These are phyloP conservation scores for Phytophthora lateralis DNA, from an alignment of 352 stramenopile genomes.

Conservation along the genomic window DNA sequence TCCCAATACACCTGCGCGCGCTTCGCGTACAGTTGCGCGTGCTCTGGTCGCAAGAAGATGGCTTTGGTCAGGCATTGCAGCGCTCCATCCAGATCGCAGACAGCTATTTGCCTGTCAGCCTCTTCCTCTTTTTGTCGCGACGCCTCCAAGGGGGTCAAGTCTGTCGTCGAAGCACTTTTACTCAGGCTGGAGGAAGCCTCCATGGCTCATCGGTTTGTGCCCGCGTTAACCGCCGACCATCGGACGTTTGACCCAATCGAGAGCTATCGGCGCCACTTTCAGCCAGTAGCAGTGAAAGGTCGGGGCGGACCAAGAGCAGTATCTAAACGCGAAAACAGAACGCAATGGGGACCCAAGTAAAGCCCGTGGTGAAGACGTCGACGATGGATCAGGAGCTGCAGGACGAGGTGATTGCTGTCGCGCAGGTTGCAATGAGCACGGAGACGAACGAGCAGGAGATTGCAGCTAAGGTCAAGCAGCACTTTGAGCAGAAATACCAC, in stretches of 20 bases:
- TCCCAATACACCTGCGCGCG: slow-evolving; percentile 74
- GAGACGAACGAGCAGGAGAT: slow-evolving; percentile 90
- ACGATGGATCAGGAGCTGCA: slow-evolving; percentile 89
- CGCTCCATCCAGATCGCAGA: slow-evolving; percentile 48
- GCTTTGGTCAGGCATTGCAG: slow-evolving; percentile 73
- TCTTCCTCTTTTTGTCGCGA: slow-evolving; percentile 54
- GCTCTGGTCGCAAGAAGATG: slow-evolving; percentile 70
- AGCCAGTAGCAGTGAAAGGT: slow-evolving; percentile 18
- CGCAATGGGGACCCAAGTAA: slow-evolving; percentile 64
- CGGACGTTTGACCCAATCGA: slow-evolving; percentile 12
- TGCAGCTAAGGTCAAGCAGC: slow-evolving; percentile 90
- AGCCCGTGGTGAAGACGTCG: slow-evolving; percentile 88
- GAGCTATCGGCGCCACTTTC: not conserved
- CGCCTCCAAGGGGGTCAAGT: slow-evolving; percentile 58
- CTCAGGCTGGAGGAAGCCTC: not conserved
- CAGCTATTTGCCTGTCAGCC: slow-evolving; percentile 41
- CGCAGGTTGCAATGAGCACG: slow-evolving; percentile 79
- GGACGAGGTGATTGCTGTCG: slow-evolving; percentile 83
- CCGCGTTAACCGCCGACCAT: slow-evolving; percentile 6
- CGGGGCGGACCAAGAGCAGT: slow-evolving; percentile 5
- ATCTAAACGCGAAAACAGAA: not conserved
- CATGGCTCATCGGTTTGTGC: slow-evolving; percentile 12
- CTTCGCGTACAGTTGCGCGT: slow-evolving; percentile 61
- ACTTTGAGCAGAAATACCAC: slow-evolving; percentile 94
- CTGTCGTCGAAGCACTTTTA: slow-evolving; percentile 21